phyloP scores from a whole-genome alignment of 2,329 filamentous ascomycete species.

The Cephalotrichum gorgonifer region DNA sequence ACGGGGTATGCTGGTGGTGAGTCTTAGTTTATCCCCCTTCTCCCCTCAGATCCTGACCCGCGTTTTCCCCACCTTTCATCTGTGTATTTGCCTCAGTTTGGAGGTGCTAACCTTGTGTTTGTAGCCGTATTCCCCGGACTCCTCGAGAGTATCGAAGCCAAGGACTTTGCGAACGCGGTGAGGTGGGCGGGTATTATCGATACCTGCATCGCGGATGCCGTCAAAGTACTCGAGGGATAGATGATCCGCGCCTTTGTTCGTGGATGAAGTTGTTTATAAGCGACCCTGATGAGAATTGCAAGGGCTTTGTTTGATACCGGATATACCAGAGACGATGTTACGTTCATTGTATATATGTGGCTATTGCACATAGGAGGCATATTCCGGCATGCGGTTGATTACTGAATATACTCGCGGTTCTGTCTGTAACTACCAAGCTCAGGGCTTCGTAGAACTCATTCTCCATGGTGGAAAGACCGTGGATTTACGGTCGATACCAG shows the following conservation, averaged over 20 bases:
- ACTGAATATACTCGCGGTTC: too few species aligned
- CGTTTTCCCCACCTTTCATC: not conserved
- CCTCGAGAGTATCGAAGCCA: conserved; percentile 49
- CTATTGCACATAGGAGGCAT: too few species aligned
- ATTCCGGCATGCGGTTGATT: too few species aligned
- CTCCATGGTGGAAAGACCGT: not conserved
- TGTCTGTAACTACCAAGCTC: too few species aligned
- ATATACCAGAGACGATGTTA: too few species aligned
- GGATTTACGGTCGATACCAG: not conserved
- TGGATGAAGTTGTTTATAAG: too few species aligned
- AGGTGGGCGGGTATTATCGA: conserved; percentile 52
- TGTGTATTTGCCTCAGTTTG: conserved; percentile 5
- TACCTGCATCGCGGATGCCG: conserved; percentile 35
- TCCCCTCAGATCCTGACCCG: too few species aligned
- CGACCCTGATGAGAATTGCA: too few species aligned
- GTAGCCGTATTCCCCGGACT: conserved; percentile 52
- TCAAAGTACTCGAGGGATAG: conserved; percentile 20
- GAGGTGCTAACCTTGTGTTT: conserved; percentile 8
- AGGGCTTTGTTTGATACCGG: too few species aligned
- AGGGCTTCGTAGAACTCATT: too few species aligned
- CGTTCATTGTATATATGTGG: too few species aligned
- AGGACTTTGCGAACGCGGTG: conserved; percentile 45
- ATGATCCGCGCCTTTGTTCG: not conserved
- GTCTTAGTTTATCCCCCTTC: conserved; percentile 14
- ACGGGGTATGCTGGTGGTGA: conserved; percentile 76